Base-by-base conservation (phyloP, 2,329 filamentous ascomycete genomes). In the Fusarium ramigenum region DNA sequence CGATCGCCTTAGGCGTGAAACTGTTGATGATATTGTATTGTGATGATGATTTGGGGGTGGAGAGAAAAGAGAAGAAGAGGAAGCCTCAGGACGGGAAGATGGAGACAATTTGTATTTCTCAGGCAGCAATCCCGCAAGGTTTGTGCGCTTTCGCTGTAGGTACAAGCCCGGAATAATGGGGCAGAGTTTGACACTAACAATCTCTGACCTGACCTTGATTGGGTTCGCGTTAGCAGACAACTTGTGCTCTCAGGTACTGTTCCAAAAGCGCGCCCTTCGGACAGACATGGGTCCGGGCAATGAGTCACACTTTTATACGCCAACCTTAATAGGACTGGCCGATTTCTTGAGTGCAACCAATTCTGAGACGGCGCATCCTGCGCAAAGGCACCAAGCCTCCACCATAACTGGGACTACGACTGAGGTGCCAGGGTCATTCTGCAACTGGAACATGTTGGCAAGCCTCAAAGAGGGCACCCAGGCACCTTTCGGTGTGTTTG, bases 51-150 rank as follows among this genome's bases (percentile, higher is more conserved):
- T 66, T 78, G 79, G 78, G 81, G 78, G 79, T 81, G 77, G 77
- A 78, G 78, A 80, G 77, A 79, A 78, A 79, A 78, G 75, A 78
- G 77, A 77, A 82, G 75, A 78, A 74, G 78, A 62, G 72, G 66
- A 75, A 70, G 69, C 65, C 69, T 70, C 52, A 59, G 74, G 74
- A 67, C 37, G 65, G 76, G 77, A 77, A 78, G 75, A 67, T 63
- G 63, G 76, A 75, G 72, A 78, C 63, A 75, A 82, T 84, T 83
- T 85, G 83, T 85, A 83, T 82, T 82, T 84, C 80, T 84, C 83
- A 86, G 84, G 84, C 84, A 85, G 80, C 82, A 81, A 85, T 70
- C 58, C 39, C 21, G 32, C 46, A 47, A 66, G 65, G 78, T 77
- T 72, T 75, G 75, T 77, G 74, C 36, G 65, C 58, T 28, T 53